Base-by-base conservation (phyloP, 2,329 filamentous ascomycete genomes). In the Lachnellula cervina region DNA sequence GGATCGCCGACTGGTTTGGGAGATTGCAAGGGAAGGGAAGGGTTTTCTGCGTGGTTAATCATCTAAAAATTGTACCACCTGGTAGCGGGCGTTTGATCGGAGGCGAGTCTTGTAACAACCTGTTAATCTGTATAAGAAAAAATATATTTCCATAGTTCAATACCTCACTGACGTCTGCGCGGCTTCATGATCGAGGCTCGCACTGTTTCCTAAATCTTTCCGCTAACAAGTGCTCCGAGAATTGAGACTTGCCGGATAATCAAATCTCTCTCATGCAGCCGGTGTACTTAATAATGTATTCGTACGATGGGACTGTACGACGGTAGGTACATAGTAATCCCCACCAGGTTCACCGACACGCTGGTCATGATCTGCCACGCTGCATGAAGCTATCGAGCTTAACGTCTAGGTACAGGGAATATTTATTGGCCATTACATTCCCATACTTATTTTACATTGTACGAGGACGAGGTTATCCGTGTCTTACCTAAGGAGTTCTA, bases 21-120 rank as follows among this genome's bases (percentile, higher is more conserved):
- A 59, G 48, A 54, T 53, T 57, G 49, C 35, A 54, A 38, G 48
- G 54, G 38, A 35, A 47, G 49, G 21, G 21, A 35, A 47, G 49
- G 40, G 9, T n/a, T 37, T 40, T 61, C 55, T 57, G 58, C 56
- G 50, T 38, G 51, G 48, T 54, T 14, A 46, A 52, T 45, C 25
- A 55, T 48, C 37, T 44, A 42, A 54, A 43, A 49, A 45, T n/a
- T 55, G 58, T 54, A 55, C 47, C 34, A 56, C 54, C 62, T 59
- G 60, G 62, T 52, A 60, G 52, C 47, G 19, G 63, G 62, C 63
- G 63, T 65, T 65, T 59, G 59, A 63, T 61, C 55, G 56, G 57
- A 60, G 56, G 54, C 49, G 61, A 38, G 49, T 59, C 34, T 21
- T 59, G 52, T 61, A 59, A 52, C 53, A 62, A 52, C 52, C 47